These are phyloP conservation scores for Leucosporidium yakuticum DNA, from an alignment of 768 basidiomycete genomes.

Conservation along the genomic window DNA sequence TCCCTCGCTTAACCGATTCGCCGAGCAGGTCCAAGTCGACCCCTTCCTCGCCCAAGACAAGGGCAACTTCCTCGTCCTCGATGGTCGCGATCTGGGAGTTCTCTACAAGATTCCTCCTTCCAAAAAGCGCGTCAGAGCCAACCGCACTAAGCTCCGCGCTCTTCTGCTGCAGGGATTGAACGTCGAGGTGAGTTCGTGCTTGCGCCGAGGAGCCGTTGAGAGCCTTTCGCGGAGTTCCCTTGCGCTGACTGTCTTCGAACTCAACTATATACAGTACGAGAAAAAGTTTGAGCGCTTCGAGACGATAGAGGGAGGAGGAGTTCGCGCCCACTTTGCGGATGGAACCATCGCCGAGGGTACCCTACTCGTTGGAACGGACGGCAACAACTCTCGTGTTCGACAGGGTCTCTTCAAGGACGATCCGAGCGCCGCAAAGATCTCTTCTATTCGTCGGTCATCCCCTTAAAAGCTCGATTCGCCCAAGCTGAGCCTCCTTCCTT, in stretches of 20 bases:
- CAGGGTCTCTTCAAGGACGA: neutral
- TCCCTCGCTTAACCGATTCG: neutral
- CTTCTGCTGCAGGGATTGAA: slow-evolving; percentile 2
- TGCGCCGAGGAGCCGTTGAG: neutral
- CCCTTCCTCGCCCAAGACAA: slow-evolving; percentile 1
- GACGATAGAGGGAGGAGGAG: neutral
- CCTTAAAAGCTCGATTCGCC: neutral
- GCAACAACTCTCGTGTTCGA: slow-evolving; percentile 2
- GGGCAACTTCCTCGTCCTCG: slow-evolving; percentile 4
- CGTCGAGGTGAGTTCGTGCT: neutral
- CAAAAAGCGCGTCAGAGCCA: slow-evolving; percentile 1
- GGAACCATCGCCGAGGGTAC: slow-evolving; percentile 3
- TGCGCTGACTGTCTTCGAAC: neutral
- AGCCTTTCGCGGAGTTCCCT: neutral
- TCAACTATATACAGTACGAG: neutral
- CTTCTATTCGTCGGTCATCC: neutral
- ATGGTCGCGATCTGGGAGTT: neutral
- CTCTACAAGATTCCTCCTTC: slow-evolving; percentile 8
- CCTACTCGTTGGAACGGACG: slow-evolving; percentile 3
- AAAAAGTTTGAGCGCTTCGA: slow-evolving; percentile 4
- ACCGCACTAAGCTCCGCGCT: slow-evolving; percentile 5
- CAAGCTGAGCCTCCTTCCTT: neutral
- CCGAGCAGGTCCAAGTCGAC: neutral
- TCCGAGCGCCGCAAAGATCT: too few species aligned
- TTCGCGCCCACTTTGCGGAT: neutral